Evolutionary conservation across 805 yeast species (phyloP), one percentile per base, ranked within the genome.

Genomic region (Yamadazyma akitaensis): DNA sequence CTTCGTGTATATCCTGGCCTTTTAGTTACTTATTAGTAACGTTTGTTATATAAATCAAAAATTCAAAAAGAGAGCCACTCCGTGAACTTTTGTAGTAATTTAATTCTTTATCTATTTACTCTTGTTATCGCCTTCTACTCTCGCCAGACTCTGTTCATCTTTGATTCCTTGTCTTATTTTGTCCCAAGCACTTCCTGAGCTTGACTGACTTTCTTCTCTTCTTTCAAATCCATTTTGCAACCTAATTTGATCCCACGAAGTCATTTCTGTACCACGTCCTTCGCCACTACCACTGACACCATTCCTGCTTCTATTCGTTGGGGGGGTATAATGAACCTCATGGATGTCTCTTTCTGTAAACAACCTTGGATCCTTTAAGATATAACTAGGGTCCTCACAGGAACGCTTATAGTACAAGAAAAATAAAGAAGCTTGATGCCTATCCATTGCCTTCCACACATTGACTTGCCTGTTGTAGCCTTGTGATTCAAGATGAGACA

Each of bases 311-410:
- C 9, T 28, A 13, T 13, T 28, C 9, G 13, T 18, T 3, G 42
- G 42, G 14, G 65, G 66, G 37, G 47, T 48, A 43, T 58, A 63
- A 39, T 58, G 59, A 17, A 67, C 70, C 43, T 64, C 65, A 43
- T 67, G 67, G 13, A 59, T 49, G 2, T 56, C 48, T 30, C 56
- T 48, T 14, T 56, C 59, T 2, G 66, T 63, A 47, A 60, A 55
- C 17, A 25, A 3, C 36, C 71, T 66, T 5, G 90, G 90, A 55
- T 84, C 84, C 45, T 76, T 76, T 53, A 84, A 62, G 33, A 77
- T 67, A 41, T 70, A 70, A 17, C 69, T 71, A 0, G 84, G 81
- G 53, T 83, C 77, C 14, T 69, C 68, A 33, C 72, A 66, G 0
- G 86, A 75, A 48, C 70, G 61, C 40, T 70, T 65, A 59, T 77